Percentiles rank a stretch among this genome's conserved stretches.
Conservation (phyloP, 495 filamentous ascomycete genomes). For the Talaromyces liani region DNA sequence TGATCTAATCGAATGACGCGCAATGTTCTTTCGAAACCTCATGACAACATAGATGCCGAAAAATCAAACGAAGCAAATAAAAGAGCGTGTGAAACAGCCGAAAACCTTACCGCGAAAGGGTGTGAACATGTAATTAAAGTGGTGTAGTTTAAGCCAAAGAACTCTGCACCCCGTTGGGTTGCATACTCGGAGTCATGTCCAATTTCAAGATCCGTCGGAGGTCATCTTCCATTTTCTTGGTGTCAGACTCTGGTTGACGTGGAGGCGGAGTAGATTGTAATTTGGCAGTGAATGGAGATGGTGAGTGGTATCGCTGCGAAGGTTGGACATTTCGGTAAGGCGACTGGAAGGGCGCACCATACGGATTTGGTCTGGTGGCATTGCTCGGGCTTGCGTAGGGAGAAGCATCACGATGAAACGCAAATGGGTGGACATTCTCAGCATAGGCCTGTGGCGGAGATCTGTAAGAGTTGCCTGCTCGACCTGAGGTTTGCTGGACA, state of each 20-base stretch:
- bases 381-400: conserved; percentile 2
- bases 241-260: conserved; percentile 16
- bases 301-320: background rate
- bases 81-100: background rate
- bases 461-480: background rate
- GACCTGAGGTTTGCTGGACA: background rate
- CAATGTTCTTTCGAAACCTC: background rate
- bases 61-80: background rate
- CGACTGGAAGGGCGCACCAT: background rate
- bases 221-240: conserved; percentile 47
- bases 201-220: conserved; percentile 47
- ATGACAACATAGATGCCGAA: background rate
- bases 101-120: background rate
- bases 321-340: background rate
- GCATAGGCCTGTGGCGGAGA: background rate
- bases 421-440: background rate
- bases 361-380: background rate
- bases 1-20: background rate
- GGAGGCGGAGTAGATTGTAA: conserved; percentile 16
- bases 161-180: conserved; percentile 27
- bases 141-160: conserved; percentile 24
- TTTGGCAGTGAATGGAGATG: background rate
- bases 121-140: background rate
- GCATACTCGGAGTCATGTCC: conserved; percentile 24
- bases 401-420: conserved; percentile 3